Evolutionary conservation across 192 early-diverging fungal genomes (phyloP), one percentile per base, ranked within the genome.

Genomic region (Entophlyctis luteolus): DNA sequence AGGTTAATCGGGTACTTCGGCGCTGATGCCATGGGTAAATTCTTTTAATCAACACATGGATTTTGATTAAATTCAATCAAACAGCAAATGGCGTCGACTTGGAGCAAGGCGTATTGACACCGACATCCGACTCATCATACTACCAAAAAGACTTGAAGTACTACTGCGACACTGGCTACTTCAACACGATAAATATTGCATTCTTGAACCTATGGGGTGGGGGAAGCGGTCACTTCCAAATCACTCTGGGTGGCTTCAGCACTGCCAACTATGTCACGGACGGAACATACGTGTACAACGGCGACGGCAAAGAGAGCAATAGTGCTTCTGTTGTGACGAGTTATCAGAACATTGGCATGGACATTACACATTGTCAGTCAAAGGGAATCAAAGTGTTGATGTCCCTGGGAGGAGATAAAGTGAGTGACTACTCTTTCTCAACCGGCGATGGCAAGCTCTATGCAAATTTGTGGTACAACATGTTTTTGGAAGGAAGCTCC

Each of bases 181-280:
- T 35, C 33, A 49, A 66, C 37, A 54, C 50, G 4, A 66, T 66
- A 18, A 66, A 66, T 48, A 12, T 66, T 4, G 63, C 63, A 23
- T 66, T 66, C 34, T 38, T 66, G 48, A 66, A 66, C 27, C 23
- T 38, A n/a, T 66, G 33, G 33, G 63, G 63, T 20, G 63, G 63
- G 10, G 63, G 50, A 23, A 23, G 55, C 22, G 42, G 42, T 34
- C 48, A 52, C 36, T 66, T 66, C 36, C 14, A 23, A n/a, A 66
- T 66, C 48, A 54, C 63, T 22, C 39, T 66, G 32, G 50, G 63
- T 14, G 33, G 63, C 34, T 66, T 54, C 63, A 55, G 35, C 32
- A n/a, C 28, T 34, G 18, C 48, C 32, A 52, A 54, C 37, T 66
- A 66, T 28, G 50, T 16, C 12, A 53, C 14, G 12, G 37, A 22